Evolutionary conservation across 1,284 basidiomycete species (phyloP).

Genomic region (Microbotryomycetes sp.): DNA sequence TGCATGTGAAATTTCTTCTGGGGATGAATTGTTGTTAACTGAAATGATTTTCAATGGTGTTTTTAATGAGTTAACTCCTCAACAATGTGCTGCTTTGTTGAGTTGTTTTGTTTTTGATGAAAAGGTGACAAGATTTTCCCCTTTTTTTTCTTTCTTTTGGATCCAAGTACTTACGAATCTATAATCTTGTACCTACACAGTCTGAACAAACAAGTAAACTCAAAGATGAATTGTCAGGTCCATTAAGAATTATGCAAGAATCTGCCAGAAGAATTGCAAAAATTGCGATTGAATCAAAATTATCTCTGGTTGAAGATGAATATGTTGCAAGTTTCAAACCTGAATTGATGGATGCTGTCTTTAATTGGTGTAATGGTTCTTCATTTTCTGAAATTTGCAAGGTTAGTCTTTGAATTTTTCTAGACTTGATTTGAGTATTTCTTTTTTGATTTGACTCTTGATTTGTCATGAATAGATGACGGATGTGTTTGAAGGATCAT

Average conservation of each 20-base stretch:
- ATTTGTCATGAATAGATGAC: slow-evolving; percentile 56
- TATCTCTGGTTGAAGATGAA: slow-evolving; percentile 79
- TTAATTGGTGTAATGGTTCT: slow-evolving; percentile 97
- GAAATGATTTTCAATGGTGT: slow-evolving; percentile 97
- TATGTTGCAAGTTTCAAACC: slow-evolving; percentile 96
- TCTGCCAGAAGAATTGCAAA: slow-evolving; percentile 89
- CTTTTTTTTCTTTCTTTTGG: neutral
- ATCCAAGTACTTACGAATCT: neutral
- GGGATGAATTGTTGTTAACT: slow-evolving; percentile 91
- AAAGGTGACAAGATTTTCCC: slow-evolving; percentile 56
- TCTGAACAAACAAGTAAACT: slow-evolving; percentile 80
- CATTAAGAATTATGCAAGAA: slow-evolving; percentile 90
- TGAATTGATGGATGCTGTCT: slow-evolving; percentile 94
- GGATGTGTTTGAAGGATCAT: slow-evolving; percentile 91
- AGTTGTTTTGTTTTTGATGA: slow-evolving; percentile 97
- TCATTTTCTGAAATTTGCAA: slow-evolving; percentile 95
- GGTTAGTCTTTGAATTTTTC: slow-evolving; percentile 47
- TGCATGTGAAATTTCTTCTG: slow-evolving; percentile 96
- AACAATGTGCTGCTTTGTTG: slow-evolving; percentile 85
- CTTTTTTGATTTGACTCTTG: slow-evolving; percentile 1
- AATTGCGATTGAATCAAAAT: slow-evolving; percentile 86
- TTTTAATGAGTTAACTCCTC: slow-evolving; percentile 83
- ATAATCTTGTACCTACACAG: slow-evolving; percentile 45
- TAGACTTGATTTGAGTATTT: neutral
- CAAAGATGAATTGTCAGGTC: slow-evolving; percentile 85